Percentiles rank a stretch among this genome's conserved stretches.
These are phyloP conservation scores for Thalia dealbata DNA, from an alignment of 176 grass and related monocot genomes.

Conservation along the genomic window DNA sequence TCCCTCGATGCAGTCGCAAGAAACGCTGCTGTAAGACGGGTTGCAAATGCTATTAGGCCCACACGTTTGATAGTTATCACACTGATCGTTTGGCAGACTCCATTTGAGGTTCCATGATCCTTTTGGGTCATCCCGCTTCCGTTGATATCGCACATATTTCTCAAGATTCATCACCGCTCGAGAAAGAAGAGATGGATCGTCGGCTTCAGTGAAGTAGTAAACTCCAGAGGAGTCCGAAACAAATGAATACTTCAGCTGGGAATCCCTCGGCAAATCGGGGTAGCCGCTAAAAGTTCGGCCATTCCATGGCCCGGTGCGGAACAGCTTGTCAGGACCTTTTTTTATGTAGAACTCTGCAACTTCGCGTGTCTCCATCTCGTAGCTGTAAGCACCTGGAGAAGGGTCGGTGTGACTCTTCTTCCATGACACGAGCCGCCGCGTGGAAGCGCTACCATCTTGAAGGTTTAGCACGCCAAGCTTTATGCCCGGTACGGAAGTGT, in stretches of 20 bases:
- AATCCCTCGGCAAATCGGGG: background rate
- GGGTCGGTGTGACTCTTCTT: slow-evolving; percentile 1
- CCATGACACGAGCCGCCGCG: background rate
- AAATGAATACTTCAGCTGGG: background rate
- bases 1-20: background rate
- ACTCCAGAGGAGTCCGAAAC: background rate
- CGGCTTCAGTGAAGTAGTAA: background rate
- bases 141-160: background rate
- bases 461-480: background rate
- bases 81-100: background rate
- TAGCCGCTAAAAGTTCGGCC: background rate
- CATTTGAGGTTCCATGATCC: background rate
- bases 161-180: background rate
- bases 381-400: background rate
- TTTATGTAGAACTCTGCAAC: background rate
- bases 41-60: background rate
- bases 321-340: background rate
- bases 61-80: background rate
- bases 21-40: background rate
- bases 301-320: slow-evolving; percentile 4
- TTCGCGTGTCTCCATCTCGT: background rate
- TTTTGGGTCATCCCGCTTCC: background rate
- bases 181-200: background rate
- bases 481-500: background rate
- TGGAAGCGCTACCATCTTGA: too few relatives aligned